Evolutionary conservation across 2,329 filamentous ascomycete species (phyloP).

Genomic region (Cladosporium sp.): DNA sequence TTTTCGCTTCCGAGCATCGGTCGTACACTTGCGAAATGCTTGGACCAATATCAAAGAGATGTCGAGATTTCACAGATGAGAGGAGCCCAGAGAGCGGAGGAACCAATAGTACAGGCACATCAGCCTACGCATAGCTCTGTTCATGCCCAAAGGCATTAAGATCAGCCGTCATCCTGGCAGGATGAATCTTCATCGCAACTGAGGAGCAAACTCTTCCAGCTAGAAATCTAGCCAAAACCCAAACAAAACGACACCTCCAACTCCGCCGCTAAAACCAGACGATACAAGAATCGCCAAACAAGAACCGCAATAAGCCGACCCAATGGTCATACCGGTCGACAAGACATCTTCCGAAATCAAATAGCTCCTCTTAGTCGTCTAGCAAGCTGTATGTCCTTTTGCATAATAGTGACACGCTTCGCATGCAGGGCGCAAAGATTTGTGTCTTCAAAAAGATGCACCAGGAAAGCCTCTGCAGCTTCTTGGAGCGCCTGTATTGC

Average conservation of each 20-base stretch:
- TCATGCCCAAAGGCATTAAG: too few relatives aligned
- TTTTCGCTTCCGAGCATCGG: too few relatives aligned
- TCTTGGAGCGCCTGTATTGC: conserved; percentile 97
- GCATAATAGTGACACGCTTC: conserved; percentile 98
- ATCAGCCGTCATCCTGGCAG: too few relatives aligned
- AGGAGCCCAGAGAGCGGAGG: too few relatives aligned
- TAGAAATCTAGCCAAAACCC: neutral
- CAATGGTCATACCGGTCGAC: neutral
- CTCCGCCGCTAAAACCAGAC: conserved; percentile 7
- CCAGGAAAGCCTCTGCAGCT: conserved; percentile 97
- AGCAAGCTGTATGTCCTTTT: conserved; percentile 95
- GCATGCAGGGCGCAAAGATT: conserved; percentile 98
- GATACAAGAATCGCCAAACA: neutral
- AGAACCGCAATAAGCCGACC: neutral
- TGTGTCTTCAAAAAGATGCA: conserved; percentile 97
- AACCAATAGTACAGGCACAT: too few relatives aligned
- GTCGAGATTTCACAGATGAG: too few relatives aligned
- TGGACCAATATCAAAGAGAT: too few relatives aligned
- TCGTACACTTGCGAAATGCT: too few relatives aligned
- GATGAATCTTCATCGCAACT: too few relatives aligned
- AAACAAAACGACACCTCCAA: conserved; percentile 5
- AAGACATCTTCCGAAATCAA: neutral
- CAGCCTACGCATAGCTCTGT: too few relatives aligned
- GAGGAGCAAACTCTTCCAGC: too few relatives aligned
- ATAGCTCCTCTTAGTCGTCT: conserved; percentile 71